Evolutionary conservation across 73 alveolate genomes (phyloP), one percentile per base, ranked within the genome.

Genomic region (Chromera velia): DNA sequence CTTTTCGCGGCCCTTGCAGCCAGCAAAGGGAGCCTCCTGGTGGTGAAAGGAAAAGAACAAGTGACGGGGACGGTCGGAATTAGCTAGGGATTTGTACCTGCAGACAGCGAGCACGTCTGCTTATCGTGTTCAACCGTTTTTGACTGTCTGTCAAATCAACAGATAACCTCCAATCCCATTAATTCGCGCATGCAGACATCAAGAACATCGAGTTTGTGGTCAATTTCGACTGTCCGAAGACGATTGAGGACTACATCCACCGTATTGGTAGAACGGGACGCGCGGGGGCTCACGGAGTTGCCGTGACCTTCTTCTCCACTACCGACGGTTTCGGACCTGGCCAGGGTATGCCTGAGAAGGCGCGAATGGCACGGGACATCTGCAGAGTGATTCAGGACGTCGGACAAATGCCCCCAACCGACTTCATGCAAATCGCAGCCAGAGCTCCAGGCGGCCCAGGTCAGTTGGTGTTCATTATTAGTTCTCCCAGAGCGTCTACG

Each of bases 251-350:
- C 79, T 94, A 94, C 88, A 88, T 94, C 73, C 98, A 94, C 72
- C 81, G 98, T 66, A 92, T 94, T 22, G 98, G 97, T 30, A 88
- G 98, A 55, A 94, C 97, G 0, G 98, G 92, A 0, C 82, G 98
- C 29, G 94, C 95, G 55, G 55, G 55, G 22, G 55, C 55, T 13
- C 55, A 13, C 55, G 55, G 55, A 40, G 22, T 4, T 13, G 55
- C 55, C 4, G 22, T 40, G 22, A 40, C 55, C 4, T 40, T 40
- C 55, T 40, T 40, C 55, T 40, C 22, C 55, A 13, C 55, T 7
- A 4, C 4, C 22, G 13, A 40, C 55, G 55, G 22, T 7, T 40
- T 40, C 55, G 4, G 22, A 13, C n/a, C n/a, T n/a, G n/a, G n/a
- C n/a, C n/a, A n/a, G n/a, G n/a, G n/a, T n/a, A n/a, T n/a, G n/a